These are phyloP conservation scores for Entrophospora sp. DNA, from an alignment of 192 early-diverging fungal genomes.

Conservation along the genomic window DNA sequence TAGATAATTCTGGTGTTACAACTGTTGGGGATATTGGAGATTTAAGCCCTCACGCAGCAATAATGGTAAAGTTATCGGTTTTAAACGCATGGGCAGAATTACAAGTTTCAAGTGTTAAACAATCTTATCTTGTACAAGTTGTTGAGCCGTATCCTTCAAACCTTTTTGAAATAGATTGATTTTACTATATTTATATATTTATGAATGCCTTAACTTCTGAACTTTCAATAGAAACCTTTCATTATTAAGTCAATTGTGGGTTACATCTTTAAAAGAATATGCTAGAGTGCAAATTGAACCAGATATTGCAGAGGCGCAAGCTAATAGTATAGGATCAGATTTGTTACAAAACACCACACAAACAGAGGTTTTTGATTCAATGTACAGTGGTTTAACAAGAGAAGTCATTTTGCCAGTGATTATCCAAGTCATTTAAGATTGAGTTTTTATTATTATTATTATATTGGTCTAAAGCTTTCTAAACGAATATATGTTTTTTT, in stretches of 20 bases:
- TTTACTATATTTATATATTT: neutral
- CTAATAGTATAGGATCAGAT: constrained; percentile 10
- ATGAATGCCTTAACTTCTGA: constrained; percentile 2
- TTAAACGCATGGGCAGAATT: constrained; percentile 76
- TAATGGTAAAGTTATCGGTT: constrained; percentile 69
- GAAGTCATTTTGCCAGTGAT: constrained; percentile 59
- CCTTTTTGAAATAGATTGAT: neutral
- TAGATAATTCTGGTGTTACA: constrained; percentile 33
- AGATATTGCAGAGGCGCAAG: constrained; percentile 31
- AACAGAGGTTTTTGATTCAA: constrained; percentile 41
- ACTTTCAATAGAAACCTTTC: constrained; percentile 34
- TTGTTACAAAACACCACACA: neutral
- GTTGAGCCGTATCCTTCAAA: constrained; percentile 41
- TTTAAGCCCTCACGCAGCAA: constrained; percentile 64
- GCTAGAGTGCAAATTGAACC: constrained; percentile 58
- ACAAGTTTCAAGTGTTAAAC: constrained; percentile 54
- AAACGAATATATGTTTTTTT: neutral
- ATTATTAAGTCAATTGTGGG: constrained; percentile 51
- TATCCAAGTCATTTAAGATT: too few relatives aligned
- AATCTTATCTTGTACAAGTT: constrained; percentile 51
- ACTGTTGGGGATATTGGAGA: constrained; percentile 47
- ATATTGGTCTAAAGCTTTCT: neutral
- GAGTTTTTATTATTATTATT: neutral
- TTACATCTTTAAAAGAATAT: constrained; percentile 51
- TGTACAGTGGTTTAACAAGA: constrained; percentile 56